Evolutionary conservation across 1,284 basidiomycete genomes (phyloP).

Genomic region (Gomphus bonarii): DNA sequence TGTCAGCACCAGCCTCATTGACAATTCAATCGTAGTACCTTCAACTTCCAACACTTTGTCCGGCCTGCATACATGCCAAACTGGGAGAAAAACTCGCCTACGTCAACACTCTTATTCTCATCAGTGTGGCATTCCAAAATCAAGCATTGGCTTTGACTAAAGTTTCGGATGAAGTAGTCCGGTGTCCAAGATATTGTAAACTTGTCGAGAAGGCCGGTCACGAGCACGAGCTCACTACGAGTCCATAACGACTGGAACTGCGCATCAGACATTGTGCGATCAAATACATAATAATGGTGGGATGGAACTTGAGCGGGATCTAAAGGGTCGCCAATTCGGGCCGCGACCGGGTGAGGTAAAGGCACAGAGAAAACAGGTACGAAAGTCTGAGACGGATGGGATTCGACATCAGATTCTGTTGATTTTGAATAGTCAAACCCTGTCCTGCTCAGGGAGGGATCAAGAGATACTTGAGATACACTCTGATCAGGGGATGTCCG

Average conservation of each 20-base stretch:
- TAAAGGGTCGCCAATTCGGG: slow-evolving; percentile 14
- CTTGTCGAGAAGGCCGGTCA: slow-evolving; percentile 49
- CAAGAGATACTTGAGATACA: background rate
- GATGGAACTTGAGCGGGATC: slow-evolving; percentile 26
- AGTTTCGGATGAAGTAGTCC: slow-evolving; percentile 64
- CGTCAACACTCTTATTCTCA: slow-evolving; percentile 46
- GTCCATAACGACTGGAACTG: slow-evolving; percentile 67
- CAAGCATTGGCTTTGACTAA: slow-evolving; percentile 56
- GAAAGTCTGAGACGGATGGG: background rate
- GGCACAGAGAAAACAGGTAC: slow-evolving; percentile 8
- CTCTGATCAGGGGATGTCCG: slow-evolving; percentile 3
- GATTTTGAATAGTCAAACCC: background rate
- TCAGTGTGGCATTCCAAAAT: slow-evolving; percentile 77
- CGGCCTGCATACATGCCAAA: slow-evolving; percentile 61
- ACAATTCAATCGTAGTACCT: slow-evolving; percentile 34
- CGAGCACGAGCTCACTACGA: slow-evolving; percentile 65
- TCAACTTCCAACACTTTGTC: slow-evolving; percentile 68
- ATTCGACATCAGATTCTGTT: background rate
- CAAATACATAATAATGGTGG: slow-evolving; percentile 36
- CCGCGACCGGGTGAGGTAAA: slow-evolving; percentile 11
- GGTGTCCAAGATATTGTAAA: slow-evolving; percentile 75
- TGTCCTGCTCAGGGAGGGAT: background rate
- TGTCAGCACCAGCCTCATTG: background rate
- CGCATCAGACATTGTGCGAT: slow-evolving; percentile 21
- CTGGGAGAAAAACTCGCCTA: slow-evolving; percentile 70